Base-by-base conservation (phyloP, 208 protist species). In the Leishmania martiniquensis region DNA sequence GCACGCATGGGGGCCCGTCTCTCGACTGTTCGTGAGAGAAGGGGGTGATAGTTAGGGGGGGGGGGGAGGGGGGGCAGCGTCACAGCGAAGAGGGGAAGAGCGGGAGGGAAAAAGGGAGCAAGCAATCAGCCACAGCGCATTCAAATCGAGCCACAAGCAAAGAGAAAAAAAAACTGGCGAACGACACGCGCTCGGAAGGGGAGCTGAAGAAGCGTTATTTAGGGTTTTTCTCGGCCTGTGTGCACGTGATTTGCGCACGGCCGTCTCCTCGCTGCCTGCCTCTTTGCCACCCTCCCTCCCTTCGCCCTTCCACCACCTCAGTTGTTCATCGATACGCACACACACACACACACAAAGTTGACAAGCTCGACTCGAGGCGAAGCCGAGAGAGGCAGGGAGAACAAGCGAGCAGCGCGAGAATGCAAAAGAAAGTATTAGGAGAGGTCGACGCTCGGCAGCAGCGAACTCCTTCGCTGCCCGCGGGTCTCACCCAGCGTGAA, bases 51-150 rank as follows among this genome's bases (percentile, higher is more conserved):
- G n/a, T n/a, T n/a, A n/a, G 62, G 29, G 5, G 37, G 29, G 13
- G 12, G 15, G 13, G 22, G 63, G 17, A 34, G 22, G 42, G 39
- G 22, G 65, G 37, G 65, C 49, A 13, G 39, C 34, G 44, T n/a
- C 65, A n/a, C 15, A 69, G 39, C 42, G 22, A 69, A n/a, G n/a
- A n/a, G n/a, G n/a, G n/a, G n/a, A 34, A 44, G 17, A 67, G 37
- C 49, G n/a, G 34, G 74, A 77, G 54, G 12, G 68, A 22, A 65
- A 75, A 47, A 63, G 59, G 76, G 37, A 66, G 22, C 20, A 17
- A 39, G 67, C 32, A 10, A 29, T 37, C 29, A n/a, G n/a, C n/a
- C n/a, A n/a, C n/a, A n/a, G n/a, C n/a, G n/a, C n/a, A n/a, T n/a
- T n/a, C n/a, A n/a, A n/a, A n/a, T n/a, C n/a, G n/a, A n/a, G n/a